Percentiles rank a stretch among this genome's conserved stretches.
These are phyloP conservation scores for Erodium maritimum DNA, from an alignment of 345 rosid species.

Conservation along the genomic window DNA sequence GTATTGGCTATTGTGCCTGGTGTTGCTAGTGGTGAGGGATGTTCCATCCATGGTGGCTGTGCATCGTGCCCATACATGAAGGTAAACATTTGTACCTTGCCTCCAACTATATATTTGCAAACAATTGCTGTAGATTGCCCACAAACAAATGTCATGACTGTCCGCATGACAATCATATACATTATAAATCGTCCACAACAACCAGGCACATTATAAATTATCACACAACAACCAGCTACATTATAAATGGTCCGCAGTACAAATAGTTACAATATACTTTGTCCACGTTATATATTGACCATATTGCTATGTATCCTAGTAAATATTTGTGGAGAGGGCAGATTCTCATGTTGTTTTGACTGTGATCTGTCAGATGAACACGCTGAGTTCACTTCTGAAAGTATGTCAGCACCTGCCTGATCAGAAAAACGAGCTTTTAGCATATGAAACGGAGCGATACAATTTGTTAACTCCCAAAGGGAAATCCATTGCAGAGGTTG, in stretches of 20 bases:
- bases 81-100: too few relatives aligned
- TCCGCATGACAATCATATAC: too few relatives aligned
- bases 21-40: constrained; percentile 87
- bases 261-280: too few relatives aligned
- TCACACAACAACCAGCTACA: too few relatives aligned
- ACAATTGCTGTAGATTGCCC: too few relatives aligned
- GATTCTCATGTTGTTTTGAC: constrained; percentile 9
- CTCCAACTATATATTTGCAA: too few relatives aligned
- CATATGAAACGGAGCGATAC: constrained; percentile 60
- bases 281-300: too few relatives aligned
- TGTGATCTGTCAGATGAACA: constrained; percentile 70
- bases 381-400: constrained; percentile 60
- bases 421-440: constrained; percentile 22
- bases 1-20: constrained; percentile 76
- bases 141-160: too few relatives aligned
- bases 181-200: too few relatives aligned
- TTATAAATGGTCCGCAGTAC: too few relatives aligned
- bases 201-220: too few relatives aligned
- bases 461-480: constrained; percentile 55
- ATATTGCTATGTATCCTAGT: too few relatives aligned
- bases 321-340: constrained; percentile 6
- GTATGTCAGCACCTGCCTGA: constrained; percentile 72
- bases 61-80: constrained; percentile 99
- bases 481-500: constrained; percentile 88
- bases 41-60: constrained; percentile 91